Conservation (phyloP, 495 filamentous ascomycete species). For the Xanthoparmelia taractica region DNA sequence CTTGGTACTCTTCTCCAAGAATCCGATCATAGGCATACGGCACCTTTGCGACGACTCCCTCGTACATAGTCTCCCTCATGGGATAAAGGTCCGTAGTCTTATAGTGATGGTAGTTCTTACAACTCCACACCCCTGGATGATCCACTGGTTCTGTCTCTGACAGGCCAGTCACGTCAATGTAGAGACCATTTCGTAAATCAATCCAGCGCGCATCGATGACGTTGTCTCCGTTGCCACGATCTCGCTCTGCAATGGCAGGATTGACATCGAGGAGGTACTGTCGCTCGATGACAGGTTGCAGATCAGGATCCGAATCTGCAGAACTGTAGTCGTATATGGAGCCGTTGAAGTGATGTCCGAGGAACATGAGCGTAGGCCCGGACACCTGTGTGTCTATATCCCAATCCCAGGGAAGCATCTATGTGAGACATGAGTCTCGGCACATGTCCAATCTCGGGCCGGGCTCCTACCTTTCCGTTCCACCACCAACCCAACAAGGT, state of each 20-base stretch:
- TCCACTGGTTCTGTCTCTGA: slow-evolving; percentile 54
- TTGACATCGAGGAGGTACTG: slow-evolving; percentile 74
- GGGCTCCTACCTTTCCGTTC: slow-evolving; percentile 55
- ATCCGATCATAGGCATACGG: slow-evolving; percentile 55
- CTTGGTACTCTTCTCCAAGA: slow-evolving; percentile 52
- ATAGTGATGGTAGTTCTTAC: slow-evolving; percentile 77
- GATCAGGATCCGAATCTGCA: slow-evolving; percentile 22
- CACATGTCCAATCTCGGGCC: neutral
- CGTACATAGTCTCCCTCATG: slow-evolving; percentile 50
- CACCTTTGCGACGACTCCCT: slow-evolving; percentile 53
- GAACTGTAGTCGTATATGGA: slow-evolving; percentile 54
- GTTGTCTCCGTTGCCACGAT: slow-evolving; percentile 60
- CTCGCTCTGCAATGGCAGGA: slow-evolving; percentile 52
- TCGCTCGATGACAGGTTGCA: slow-evolving; percentile 32
- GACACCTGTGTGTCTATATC: slow-evolving; percentile 81
- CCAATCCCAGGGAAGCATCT: slow-evolving; percentile 80
- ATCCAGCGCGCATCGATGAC: slow-evolving; percentile 85
- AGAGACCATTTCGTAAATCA: slow-evolving; percentile 66
- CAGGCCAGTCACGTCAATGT: slow-evolving; percentile 82
- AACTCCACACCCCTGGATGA: slow-evolving; percentile 61
- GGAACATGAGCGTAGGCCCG: slow-evolving; percentile 49
- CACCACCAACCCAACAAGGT: slow-evolving; percentile 89
- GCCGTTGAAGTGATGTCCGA: slow-evolving; percentile 58
- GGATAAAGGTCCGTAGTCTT: slow-evolving; percentile 45
- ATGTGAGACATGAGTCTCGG: slow-evolving; percentile 4